phyloP scores from a whole-genome alignment of 768 basidiomycete species.

The Kwoniella dejecticola region DNA sequence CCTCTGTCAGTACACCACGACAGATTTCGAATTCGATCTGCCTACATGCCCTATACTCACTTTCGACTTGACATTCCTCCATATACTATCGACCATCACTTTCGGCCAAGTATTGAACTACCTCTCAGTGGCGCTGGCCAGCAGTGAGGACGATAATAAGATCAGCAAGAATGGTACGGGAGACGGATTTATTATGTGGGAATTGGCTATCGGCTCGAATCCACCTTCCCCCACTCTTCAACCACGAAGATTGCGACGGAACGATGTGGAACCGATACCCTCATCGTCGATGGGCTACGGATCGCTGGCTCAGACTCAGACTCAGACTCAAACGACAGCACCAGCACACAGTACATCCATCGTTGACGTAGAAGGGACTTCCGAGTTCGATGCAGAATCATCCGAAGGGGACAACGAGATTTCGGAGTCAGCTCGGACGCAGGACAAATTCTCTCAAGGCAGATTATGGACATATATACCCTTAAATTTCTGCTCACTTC shows the following conservation, averaged over 20 bases:
- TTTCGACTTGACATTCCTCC: constrained; percentile 43
- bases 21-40: constrained; percentile 17
- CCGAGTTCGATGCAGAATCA: no score
- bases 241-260: background rate
- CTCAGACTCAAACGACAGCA: no score
- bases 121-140: constrained; percentile 33
- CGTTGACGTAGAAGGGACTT: no score
- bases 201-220: constrained; percentile 40
- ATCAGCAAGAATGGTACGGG: constrained; percentile 4
- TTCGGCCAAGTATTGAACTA: constrained; percentile 40
- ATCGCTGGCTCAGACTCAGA: no score
- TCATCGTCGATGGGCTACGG: background rate
- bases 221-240: constrained; percentile 18
- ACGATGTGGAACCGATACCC: background rate
- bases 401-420: background rate
- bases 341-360: no score
- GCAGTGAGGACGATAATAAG: background rate
- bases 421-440: constrained; percentile 7
- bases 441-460: constrained; percentile 42
- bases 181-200: constrained; percentile 48
- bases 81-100: constrained; percentile 33
- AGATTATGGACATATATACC: constrained; percentile 37
- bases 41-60: constrained; percentile 43
- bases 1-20: constrained; percentile 23
- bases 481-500: constrained; percentile 27